Percentiles rank a stretch among this genome's conserved stretches.
Evolutionary conservation across 306 rosid species (phyloP).

Genomic region (Cajanus cajan): DNA sequence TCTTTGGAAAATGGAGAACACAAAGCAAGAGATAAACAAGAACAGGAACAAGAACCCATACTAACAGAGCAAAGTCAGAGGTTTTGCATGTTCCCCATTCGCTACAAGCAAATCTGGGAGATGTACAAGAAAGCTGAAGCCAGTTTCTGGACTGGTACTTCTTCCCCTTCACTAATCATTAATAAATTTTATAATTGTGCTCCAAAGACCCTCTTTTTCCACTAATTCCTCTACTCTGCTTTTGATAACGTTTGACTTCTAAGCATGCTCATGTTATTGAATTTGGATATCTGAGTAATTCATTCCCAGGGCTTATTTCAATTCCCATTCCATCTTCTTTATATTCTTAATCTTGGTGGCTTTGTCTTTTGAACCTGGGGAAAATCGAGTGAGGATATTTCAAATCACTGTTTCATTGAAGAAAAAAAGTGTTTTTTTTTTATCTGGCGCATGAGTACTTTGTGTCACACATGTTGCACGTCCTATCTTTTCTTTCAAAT

Average conservation of each 20-base stretch:
- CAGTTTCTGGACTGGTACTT: constrained; percentile 95
- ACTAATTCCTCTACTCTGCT: neutral
- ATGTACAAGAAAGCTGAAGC: constrained; percentile 95
- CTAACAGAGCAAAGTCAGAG: constrained; percentile 70
- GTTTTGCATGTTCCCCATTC: constrained; percentile 84
- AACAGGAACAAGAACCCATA: constrained; percentile 56
- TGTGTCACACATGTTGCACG: neutral
- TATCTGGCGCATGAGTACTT: neutral
- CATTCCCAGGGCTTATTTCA: neutral
- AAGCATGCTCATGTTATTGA: neutral
- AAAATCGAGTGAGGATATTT: neutral
- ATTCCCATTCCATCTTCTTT: neutral
- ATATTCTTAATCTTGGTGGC: neutral
- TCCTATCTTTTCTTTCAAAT: too few relatives aligned
- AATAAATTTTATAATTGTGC: neutral
- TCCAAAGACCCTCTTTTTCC: neutral
- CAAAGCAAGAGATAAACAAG: neutral
- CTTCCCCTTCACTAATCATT: neutral
- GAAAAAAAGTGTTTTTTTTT: neutral
- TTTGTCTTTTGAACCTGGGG: neutral
- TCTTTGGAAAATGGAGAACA: constrained; percentile 45
- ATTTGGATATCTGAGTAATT: neutral
- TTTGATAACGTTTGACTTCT: neutral
- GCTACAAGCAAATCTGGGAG: constrained; percentile 79
- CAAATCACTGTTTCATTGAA: neutral